Base-by-base conservation (phyloP, 805 yeast genomes). In the Starmerella geochares region DNA sequence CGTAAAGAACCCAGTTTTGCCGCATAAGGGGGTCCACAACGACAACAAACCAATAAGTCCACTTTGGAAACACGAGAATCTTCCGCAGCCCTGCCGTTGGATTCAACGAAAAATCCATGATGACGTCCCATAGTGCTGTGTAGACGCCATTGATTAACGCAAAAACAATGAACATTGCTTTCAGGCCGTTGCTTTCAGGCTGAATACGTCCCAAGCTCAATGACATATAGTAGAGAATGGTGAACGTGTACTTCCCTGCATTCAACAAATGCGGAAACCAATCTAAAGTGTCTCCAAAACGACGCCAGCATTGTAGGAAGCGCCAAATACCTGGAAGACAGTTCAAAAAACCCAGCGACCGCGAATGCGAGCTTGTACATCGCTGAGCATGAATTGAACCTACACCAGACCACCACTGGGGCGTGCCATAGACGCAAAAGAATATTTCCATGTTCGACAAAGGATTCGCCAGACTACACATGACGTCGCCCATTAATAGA, bases 221-320 rank as follows among this genome's bases (percentile, higher is more conserved):
- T 7, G 81, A 69, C 59, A 79, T 77, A 65, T 84, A 81, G 65
- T 85, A 86, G 20, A 76, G 59, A 2, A 83, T 74, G 2, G 88
- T 75, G 32, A 81, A 67, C 0, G 75, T 60, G 63, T 90, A 92
- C 65, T 92, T 92, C 29, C 72, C 60, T 72, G 86, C 86, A 60
- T 92, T 92, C 4, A 95, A 90, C 51, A 90, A 67, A 71, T 92
- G 98, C 0, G 98, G 98, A 62, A 92, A 92, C 84, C 88, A 82
- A 60, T 88, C 96, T 2, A 94, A 90, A 0, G 96, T 83, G 62
- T 92, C 98, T 24, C 80, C 78, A 63, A 75, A 92, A 74, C 98
- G 94, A 59, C 98, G 71, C 29, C 83, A 63, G 67, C 98, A 92
- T 64, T 92, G 98, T 49, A 90, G 62, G 50, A 84, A 78, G 67